These are phyloP conservation scores for Bromus sterilis DNA, from an alignment of 176 grass and related monocot species.

Conservation along the genomic window DNA sequence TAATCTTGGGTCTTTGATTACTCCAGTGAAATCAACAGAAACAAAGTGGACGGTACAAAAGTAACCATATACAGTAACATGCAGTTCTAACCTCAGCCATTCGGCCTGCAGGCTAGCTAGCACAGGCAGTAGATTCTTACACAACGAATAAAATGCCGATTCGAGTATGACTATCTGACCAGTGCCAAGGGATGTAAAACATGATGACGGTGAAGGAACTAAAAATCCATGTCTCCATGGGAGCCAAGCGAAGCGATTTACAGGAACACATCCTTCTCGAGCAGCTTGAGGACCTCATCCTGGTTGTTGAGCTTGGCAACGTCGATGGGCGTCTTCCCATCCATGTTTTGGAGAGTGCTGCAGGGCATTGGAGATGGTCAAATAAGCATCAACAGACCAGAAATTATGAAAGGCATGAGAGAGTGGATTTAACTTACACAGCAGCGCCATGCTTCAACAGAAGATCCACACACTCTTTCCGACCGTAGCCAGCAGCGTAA, in stretches of 20 bases:
- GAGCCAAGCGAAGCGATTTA: slow-evolving; percentile 9
- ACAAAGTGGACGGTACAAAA: neutral
- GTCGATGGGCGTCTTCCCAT: slow-evolving; percentile 83
- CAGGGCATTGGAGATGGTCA: neutral
- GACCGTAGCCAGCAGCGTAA: slow-evolving; percentile 83
- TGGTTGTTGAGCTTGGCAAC: slow-evolving; percentile 93
- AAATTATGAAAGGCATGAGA: neutral
- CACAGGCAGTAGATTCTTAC: neutral
- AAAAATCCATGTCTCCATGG: neutral
- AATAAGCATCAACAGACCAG: neutral
- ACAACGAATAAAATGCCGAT: neutral
- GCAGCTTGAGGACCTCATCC: slow-evolving; percentile 71
- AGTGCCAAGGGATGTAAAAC: neutral
- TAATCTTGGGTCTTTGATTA: neutral
- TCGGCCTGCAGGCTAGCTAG: slow-evolving; percentile 4
- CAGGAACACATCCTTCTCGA: slow-evolving; percentile 86
- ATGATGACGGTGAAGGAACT: neutral
- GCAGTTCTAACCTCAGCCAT: neutral
- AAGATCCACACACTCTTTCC: slow-evolving; percentile 76
- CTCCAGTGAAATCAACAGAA: slow-evolving; percentile 4
- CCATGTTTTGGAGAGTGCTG: slow-evolving; percentile 85
- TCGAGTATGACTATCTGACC: slow-evolving; percentile 18
- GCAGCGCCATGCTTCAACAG: slow-evolving; percentile 79
- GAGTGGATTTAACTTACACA: slow-evolving; percentile 54
- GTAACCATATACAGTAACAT: neutral